Evolutionary conservation across 2,329 filamentous ascomycete species (phyloP).

Genomic region (Ceratocystis alfenasii): DNA sequence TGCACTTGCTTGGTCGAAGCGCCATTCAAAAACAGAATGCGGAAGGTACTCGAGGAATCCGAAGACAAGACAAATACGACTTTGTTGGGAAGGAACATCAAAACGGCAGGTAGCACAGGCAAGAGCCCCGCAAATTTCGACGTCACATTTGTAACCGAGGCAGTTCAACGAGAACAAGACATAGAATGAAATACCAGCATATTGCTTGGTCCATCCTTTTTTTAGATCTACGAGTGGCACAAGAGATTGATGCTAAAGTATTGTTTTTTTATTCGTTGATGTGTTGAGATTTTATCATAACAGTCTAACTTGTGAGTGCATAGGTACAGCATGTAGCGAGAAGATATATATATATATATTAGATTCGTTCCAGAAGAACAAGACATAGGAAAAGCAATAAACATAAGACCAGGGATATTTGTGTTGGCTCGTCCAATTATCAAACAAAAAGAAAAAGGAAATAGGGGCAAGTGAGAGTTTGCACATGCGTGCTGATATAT

Average conservation of each 20-base stretch:
- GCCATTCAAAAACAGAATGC: neutral
- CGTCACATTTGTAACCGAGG: neutral
- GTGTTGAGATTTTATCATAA: too few relatives aligned
- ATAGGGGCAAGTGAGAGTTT: neutral
- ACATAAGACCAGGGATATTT: neutral
- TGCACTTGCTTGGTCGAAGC: neutral
- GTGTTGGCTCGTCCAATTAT: neutral
- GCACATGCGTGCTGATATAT: neutral
- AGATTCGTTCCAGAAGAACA: neutral
- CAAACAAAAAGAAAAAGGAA: neutral
- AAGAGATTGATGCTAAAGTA: too few relatives aligned
- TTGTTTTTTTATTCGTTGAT: too few relatives aligned
- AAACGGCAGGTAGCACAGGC: neutral
- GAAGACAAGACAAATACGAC: neutral
- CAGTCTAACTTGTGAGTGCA: too few relatives aligned
- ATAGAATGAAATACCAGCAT: too few relatives aligned
- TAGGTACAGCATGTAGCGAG: neutral
- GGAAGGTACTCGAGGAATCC: neutral
- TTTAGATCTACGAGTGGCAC: too few relatives aligned
- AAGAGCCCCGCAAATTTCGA: neutral
- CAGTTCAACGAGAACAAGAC: too few relatives aligned
- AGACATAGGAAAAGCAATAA: neutral
- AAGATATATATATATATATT: neutral
- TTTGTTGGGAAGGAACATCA: slow-evolving; percentile 16
- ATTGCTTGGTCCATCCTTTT: too few relatives aligned